phyloP scores from a whole-genome alignment of 2,329 filamentous ascomycete genomes.

The Phaeosphaeria sp. region DNA sequence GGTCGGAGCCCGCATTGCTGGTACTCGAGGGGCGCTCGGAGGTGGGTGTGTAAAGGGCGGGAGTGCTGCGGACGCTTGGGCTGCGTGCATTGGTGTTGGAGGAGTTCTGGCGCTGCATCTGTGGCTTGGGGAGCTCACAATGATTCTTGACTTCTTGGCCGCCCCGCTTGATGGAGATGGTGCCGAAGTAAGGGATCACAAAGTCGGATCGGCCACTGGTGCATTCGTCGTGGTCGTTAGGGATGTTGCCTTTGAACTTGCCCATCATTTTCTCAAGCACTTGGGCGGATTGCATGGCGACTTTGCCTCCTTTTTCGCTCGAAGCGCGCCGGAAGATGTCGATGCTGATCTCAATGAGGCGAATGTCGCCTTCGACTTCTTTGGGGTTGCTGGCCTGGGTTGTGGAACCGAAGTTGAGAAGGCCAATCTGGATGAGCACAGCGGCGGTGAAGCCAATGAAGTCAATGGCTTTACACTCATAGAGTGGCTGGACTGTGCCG shows the following conservation, averaged over 20 bases:
- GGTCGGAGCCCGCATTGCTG: conserved; percentile 5
- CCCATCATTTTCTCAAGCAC: conserved; percentile 48
- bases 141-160: conserved; percentile 21
- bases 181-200: conserved; percentile 52
- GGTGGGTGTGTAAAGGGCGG: conserved; percentile 16
- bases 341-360: conserved; percentile 49
- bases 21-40: conserved; percentile 14
- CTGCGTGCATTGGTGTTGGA: not conserved
- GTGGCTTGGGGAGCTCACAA: conserved; percentile 1
- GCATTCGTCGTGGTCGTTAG: conserved; percentile 12
- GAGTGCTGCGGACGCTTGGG: not conserved
- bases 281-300: conserved; percentile 47
- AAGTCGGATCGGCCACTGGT: conserved; percentile 28
- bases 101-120: not conserved
- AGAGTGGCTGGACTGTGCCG: conserved; percentile 44
- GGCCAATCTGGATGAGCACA: conserved; percentile 52
- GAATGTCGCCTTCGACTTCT: conserved; percentile 44
- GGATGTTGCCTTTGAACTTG: conserved; percentile 29
- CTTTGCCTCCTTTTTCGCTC: conserved; percentile 50
- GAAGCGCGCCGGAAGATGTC: conserved; percentile 51
- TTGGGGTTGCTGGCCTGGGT: conserved; percentile 20
- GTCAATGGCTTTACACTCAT: conserved; percentile 56
- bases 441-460: conserved; percentile 56
- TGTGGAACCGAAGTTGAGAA: conserved; percentile 44
- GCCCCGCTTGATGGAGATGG: conserved; percentile 46